Percentiles rank a stretch among this genome's conserved stretches.
Evolutionary conservation across 2,329 filamentous ascomycete genomes (phyloP).

Genomic region (Ceratocystis destructans): DNA sequence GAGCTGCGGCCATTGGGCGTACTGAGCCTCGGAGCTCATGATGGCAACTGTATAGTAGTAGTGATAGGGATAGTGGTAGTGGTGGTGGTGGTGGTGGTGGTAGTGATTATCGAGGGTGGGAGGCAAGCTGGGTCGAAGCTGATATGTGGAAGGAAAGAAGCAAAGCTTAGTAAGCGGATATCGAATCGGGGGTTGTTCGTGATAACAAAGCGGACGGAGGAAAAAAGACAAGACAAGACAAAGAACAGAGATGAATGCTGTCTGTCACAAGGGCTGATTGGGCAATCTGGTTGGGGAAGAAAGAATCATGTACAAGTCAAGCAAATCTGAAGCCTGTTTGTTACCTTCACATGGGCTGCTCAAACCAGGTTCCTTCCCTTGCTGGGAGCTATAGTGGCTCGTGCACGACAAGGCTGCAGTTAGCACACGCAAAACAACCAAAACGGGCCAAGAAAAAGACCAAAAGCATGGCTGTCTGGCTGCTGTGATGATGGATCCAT

Average conservation of each 20-base stretch:
- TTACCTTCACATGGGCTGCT: not conserved
- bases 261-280: not conserved
- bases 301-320: not conserved
- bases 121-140: no score
- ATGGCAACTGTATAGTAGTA: slow-evolving; percentile 24
- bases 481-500: not conserved
- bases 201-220: not conserved
- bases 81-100: not conserved
- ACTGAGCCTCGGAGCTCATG: slow-evolving; percentile 72
- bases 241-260: not conserved
- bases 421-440: slow-evolving; percentile 15
- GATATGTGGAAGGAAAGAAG: not conserved
- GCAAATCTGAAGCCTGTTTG: not conserved
- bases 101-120: not conserved
- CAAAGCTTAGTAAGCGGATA: not conserved
- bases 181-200: not conserved
- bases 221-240: not conserved
- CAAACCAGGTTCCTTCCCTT: slow-evolving; percentile 9
- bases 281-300: no score
- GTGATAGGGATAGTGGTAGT: not conserved
- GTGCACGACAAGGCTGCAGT: slow-evolving; percentile 19
- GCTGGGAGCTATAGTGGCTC: slow-evolving; percentile 13
- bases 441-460: no score
- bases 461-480: not conserved
- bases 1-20: slow-evolving; percentile 72